Evolutionary conservation across 2,329 filamentous ascomycete species (phyloP).

Genomic region (Aplosporella prunicola): DNA sequence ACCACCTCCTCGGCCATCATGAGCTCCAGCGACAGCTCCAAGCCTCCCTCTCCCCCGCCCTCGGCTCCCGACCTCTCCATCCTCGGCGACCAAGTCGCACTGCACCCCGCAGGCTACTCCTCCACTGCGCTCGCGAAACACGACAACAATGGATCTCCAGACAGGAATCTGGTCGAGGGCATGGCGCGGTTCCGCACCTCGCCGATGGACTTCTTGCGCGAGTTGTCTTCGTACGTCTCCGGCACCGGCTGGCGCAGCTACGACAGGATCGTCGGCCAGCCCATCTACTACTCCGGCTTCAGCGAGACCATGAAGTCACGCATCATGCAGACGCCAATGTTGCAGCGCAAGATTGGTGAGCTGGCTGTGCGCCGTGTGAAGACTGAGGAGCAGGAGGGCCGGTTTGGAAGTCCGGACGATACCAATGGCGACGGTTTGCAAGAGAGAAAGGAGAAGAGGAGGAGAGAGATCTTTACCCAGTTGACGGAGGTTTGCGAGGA

Average conservation of each 20-base stretch:
- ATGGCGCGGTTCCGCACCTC: constrained; percentile 77
- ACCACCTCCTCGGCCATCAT: neutral
- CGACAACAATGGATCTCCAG: constrained; percentile 30
- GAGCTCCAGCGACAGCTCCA: constrained; percentile 5
- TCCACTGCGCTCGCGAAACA: constrained; percentile 11
- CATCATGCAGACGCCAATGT: constrained; percentile 65
- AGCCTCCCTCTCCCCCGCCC: constrained; percentile 8
- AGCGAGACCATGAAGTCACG: constrained; percentile 76
- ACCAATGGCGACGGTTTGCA: constrained; percentile 40
- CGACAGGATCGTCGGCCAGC: constrained; percentile 80
- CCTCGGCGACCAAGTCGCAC: constrained; percentile 34
- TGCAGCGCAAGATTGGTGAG: constrained; percentile 65
- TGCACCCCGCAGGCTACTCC: constrained; percentile 35
- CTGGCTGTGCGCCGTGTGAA: constrained; percentile 65
- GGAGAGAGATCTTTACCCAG: constrained; percentile 62
- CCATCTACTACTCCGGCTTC: constrained; percentile 88
- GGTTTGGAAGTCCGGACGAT: constrained; percentile 35
- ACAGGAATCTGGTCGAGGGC: constrained; percentile 66
- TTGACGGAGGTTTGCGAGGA: constrained; percentile 74
- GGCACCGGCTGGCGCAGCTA: constrained; percentile 94
- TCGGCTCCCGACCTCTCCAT: constrained; percentile 39
- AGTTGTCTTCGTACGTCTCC: constrained; percentile 86
- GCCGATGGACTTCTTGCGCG: constrained; percentile 73
- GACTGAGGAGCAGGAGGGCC: constrained; percentile 63
- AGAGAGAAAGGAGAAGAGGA: constrained; percentile 51